These are phyloP conservation scores for Symbiotaphrina buchneri DNA, from an alignment of 495 filamentous ascomycete genomes.

Conservation along the genomic window DNA sequence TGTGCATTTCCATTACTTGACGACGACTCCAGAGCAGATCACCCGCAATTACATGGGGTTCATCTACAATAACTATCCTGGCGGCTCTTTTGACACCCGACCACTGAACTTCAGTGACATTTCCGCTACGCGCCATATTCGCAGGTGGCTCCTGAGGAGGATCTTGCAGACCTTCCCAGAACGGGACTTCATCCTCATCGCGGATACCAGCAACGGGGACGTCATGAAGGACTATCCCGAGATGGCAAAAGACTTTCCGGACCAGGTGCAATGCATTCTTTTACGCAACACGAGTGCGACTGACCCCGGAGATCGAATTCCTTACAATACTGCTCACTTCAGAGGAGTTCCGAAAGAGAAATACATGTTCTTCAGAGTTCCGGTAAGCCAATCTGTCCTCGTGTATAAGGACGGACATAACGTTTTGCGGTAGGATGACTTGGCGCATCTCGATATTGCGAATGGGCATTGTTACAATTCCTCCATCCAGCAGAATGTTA, in stretches of 20 bases:
- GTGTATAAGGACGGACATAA: not conserved
- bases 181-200: constrained; percentile 53
- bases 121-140: constrained; percentile 43
- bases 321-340: constrained; percentile 56
- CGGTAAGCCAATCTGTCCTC: constrained; percentile 11
- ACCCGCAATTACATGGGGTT: constrained; percentile 64
- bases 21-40: constrained; percentile 60
- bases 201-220: constrained; percentile 58
- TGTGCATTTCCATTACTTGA: constrained; percentile 67
- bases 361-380: constrained; percentile 60
- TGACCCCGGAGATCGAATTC: constrained; percentile 35
- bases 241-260: constrained; percentile 37
- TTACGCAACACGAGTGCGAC: constrained; percentile 52
- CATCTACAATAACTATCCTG: constrained; percentile 50
- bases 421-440: constrained; percentile 27
- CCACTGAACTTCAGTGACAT: constrained; percentile 63
- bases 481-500: constrained; percentile 39
- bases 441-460: constrained; percentile 40
- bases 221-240: constrained; percentile 54
- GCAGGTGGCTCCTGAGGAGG: constrained; percentile 39
- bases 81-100: constrained; percentile 50
- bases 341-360: constrained; percentile 29
- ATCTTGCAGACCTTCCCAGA: constrained; percentile 55
- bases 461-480: constrained; percentile 45
- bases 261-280: constrained; percentile 57